Conservation (phyloP, 306 rosid genomes). For the Prunus campanulata region DNA sequence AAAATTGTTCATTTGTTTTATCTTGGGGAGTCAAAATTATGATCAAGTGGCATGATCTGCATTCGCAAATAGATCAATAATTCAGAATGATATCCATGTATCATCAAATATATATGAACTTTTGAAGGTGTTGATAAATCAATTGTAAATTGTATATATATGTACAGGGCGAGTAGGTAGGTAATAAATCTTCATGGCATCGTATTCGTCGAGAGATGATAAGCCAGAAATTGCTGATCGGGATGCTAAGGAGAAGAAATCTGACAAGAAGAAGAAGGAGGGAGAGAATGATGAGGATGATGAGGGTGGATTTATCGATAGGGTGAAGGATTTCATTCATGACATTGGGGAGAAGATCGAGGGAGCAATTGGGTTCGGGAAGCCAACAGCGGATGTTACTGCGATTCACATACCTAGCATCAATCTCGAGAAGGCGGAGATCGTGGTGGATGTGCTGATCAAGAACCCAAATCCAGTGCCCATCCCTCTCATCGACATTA, state of each 20-base stretch:
- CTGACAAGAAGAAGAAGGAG: constrained; percentile 45
- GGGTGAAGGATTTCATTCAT: constrained; percentile 88
- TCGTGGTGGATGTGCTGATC: constrained; percentile 79
- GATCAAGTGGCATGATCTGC: neutral
- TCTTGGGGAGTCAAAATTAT: neutral
- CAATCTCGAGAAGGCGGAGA: constrained; percentile 66
- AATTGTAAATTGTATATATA: neutral
- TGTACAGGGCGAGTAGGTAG: neutral
- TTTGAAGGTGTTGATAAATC: neutral
- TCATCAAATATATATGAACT: neutral
- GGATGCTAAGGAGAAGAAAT: constrained; percentile 46
- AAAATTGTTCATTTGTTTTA: neutral
- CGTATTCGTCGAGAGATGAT: constrained; percentile 33
- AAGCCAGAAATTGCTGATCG: constrained; percentile 58
- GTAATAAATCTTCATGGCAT: constrained; percentile 45
- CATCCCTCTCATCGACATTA: constrained; percentile 76
- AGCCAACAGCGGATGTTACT: constrained; percentile 83
- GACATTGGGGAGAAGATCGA: constrained; percentile 96
- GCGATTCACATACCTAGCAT: constrained; percentile 63
- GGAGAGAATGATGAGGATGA: constrained; percentile 28
- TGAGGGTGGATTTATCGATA: constrained; percentile 74
- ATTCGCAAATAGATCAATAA: too few relatives aligned
- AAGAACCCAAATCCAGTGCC: constrained; percentile 95
- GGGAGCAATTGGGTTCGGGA: constrained; percentile 81
- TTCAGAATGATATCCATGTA: neutral